These are phyloP conservation scores for Orbilia ellipsospora DNA, from an alignment of 2,329 filamentous ascomycete species.

Conservation along the genomic window DNA sequence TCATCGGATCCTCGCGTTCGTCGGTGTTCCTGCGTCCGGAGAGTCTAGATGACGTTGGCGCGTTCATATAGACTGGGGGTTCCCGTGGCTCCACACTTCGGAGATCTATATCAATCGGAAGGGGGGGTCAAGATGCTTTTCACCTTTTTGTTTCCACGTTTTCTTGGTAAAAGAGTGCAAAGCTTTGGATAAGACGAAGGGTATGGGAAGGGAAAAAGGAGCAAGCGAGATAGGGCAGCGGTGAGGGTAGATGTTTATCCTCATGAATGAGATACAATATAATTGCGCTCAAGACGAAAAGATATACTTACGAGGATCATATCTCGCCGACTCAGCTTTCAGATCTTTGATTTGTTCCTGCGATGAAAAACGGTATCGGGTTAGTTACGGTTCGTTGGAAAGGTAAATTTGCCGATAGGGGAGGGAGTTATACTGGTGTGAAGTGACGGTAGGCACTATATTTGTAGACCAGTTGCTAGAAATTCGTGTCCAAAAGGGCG, in stretches of 20 bases:
- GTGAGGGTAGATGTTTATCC: slow-evolving; percentile 1
- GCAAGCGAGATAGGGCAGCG: background rate
- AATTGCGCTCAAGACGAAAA: slow-evolving; percentile 40
- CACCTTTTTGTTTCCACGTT: slow-evolving; percentile 11
- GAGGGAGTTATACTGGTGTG: slow-evolving; percentile 35
- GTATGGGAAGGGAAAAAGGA: background rate
- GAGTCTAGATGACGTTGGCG: slow-evolving; percentile 21
- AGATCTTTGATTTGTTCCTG: slow-evolving; percentile 52
- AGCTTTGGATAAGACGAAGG: background rate
- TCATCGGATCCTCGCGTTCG: slow-evolving; percentile 38
- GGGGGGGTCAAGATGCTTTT: slow-evolving; percentile 52
- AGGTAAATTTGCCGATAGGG: background rate
- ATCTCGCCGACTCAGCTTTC: slow-evolving; percentile 28
- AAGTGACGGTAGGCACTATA: slow-evolving; percentile 49
- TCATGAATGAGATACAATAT: slow-evolving; percentile 6
- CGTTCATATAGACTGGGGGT: slow-evolving; percentile 12
- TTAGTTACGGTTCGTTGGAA: slow-evolving; percentile 5
- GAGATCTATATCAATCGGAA: slow-evolving; percentile 37
- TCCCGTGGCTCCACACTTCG: slow-evolving; percentile 38
- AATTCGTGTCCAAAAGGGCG: background rate
- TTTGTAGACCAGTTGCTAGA: slow-evolving; percentile 29
- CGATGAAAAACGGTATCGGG: background rate
- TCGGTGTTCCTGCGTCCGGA: slow-evolving; percentile 39
- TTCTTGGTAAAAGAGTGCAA: background rate
- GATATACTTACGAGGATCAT: slow-evolving; percentile 49